Evolutionary conservation across 2,329 filamentous ascomycete species (phyloP), one percentile per base, ranked within the genome.

Genomic region (Aspergillus glaucus): DNA sequence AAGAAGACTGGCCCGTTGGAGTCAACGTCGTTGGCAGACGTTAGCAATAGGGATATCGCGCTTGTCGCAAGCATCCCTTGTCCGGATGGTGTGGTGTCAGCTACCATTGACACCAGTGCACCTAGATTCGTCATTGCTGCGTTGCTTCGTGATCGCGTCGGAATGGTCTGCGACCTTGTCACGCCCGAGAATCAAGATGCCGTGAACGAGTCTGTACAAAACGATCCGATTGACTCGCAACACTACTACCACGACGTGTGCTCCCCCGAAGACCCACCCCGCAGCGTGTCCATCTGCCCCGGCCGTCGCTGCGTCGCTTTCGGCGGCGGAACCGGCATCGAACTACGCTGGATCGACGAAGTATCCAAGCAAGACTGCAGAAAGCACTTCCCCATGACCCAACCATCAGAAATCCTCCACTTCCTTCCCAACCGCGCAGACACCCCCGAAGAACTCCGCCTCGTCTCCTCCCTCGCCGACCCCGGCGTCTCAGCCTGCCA

Each of bases 281-380:
- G 79, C n/a, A 84, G 80, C 36, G 76, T 86, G 8, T 79, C 82
- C 0, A 78, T 86, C 30, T 85, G 79, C 55, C 82, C 82, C n/a
- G 79, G 82, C 49, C 75, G 80, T 42, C 75, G 76, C 45, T 85
- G 81, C 55, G 79, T 85, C 30, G 82, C 81, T 7, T 86, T 85
- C 67, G 83, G 83, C 12, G 84, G 80, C 53, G 75, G 76, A 10
- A 72, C 76, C 6, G 79, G 82, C 1, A 79, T 86, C 46, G 82
- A 86, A 58, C 67, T 86, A 36, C 81, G 84, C 59, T 86, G 80
- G 75, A 63, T 78, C 10, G 74, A 79, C 50, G 71, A 73, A 26
- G 57, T 71, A 36, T 76, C 70, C 3, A 68, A 71, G 9, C 60
- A 62, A 40, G 63, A 66, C 30, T 61, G 67, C 30, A 62, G 63